Evolutionary conservation across 805 yeast species (phyloP).

Genomic region (Cyberlindnera maritima): DNA sequence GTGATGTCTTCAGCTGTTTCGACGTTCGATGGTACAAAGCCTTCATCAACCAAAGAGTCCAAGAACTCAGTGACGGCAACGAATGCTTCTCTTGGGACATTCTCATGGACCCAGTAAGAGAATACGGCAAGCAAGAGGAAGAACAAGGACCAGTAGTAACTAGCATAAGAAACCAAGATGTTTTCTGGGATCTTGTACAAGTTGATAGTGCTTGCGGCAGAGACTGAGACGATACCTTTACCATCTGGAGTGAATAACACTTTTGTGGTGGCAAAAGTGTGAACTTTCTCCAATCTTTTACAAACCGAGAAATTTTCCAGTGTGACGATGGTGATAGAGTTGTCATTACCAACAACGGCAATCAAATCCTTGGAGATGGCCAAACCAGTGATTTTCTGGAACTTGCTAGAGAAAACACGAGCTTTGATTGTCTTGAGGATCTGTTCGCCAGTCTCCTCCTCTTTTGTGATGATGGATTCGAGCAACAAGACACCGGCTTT

Average conservation of each 20-base stretch:
- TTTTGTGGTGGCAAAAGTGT: conserved; percentile 74
- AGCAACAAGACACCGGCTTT: conserved; percentile 39
- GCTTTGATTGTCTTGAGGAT: conserved; percentile 35
- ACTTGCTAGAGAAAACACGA: conserved; percentile 41
- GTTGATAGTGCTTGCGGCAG: conserved; percentile 73
- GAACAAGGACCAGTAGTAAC: conserved; percentile 10
- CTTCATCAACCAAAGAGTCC: conserved; percentile 17
- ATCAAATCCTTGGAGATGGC: conserved; percentile 36
- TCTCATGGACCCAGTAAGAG: conserved; percentile 6
- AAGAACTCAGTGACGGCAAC: conserved; percentile 11
- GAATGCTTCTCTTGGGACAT: conserved; percentile 19
- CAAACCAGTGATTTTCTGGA: conserved; percentile 56
- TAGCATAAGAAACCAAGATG: conserved; percentile 23
- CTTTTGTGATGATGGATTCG: conserved; percentile 21
- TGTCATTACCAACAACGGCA: conserved; percentile 52
- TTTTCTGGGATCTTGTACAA: conserved; percentile 58
- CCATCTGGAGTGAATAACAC: conserved; percentile 71
- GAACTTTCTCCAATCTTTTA: conserved; percentile 59
- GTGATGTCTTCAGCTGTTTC: neutral
- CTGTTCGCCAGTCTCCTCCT: conserved; percentile 6
- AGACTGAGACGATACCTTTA: conserved; percentile 61
- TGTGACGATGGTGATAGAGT: conserved; percentile 58
- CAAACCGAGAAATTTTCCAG: conserved; percentile 49
- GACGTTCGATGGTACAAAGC: neutral
- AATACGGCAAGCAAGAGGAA: conserved; percentile 8